Evolutionary conservation across 352 stramenopile genomes (phyloP).

Genomic region (Pythium dissotocum): DNA sequence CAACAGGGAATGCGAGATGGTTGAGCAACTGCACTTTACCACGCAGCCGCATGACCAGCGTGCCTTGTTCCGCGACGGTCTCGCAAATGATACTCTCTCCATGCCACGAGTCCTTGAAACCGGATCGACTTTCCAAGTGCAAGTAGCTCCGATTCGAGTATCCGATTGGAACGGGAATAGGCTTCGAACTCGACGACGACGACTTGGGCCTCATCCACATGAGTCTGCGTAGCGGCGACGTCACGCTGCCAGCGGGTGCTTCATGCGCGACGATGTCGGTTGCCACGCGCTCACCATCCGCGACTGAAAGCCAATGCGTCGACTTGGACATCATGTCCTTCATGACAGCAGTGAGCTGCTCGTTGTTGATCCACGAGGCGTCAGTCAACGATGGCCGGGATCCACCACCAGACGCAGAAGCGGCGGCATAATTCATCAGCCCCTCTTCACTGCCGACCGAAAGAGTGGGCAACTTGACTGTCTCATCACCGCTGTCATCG

Average conservation of each 20-base stretch:
- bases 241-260: slow-evolving; percentile 78
- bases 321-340: slow-evolving; percentile 74
- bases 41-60: slow-evolving; percentile 74
- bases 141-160: slow-evolving; percentile 87
- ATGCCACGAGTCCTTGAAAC: slow-evolving; percentile 66
- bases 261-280: slow-evolving; percentile 85
- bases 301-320: slow-evolving; percentile 67
- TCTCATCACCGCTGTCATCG: slow-evolving; percentile 27
- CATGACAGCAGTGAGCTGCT: slow-evolving; percentile 69
- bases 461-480: slow-evolving; percentile 30
- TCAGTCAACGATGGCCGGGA: slow-evolving; percentile 31
- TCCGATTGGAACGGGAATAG: slow-evolving; percentile 84
- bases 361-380: slow-evolving; percentile 33
- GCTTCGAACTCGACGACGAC: slow-evolving; percentile 40
- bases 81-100: slow-evolving; percentile 84
- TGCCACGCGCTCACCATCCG: slow-evolving; percentile 61
- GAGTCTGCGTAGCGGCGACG: slow-evolving; percentile 67
- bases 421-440: slow-evolving; percentile 6
- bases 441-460: slow-evolving; percentile 32
- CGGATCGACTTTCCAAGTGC: slow-evolving; percentile 67
- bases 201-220: slow-evolving; percentile 82
- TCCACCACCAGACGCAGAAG: slow-evolving; percentile 35
- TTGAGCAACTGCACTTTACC: slow-evolving; percentile 82
- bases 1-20: slow-evolving; percentile 65
- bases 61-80: slow-evolving; percentile 84